Base-by-base conservation (phyloP, 2,329 filamentous ascomycete genomes). In the Colletotrichum melonis region DNA sequence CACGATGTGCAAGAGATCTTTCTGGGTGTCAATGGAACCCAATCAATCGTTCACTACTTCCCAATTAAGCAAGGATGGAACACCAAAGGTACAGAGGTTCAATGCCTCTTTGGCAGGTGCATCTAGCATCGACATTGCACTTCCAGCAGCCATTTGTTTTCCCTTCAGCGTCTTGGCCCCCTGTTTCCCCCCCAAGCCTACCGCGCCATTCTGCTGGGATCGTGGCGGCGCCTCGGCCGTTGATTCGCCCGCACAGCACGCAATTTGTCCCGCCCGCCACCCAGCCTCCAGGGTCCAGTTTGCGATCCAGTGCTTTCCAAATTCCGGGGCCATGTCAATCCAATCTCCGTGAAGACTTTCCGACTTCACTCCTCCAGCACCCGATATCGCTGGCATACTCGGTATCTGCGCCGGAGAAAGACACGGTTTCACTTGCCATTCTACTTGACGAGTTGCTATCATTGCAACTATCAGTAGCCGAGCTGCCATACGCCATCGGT, bases 221-320 rank as follows among this genome's bases (percentile, higher is more conserved):
- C 70, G 73, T 75, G 73, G 73, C 58, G 56, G 49, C 70, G 66
- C 62, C 64, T 63, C 65, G 64, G 60, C 55, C 46, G 66, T 57
- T 75, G 73, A 75, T 75, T 75, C 70, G 73, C 64, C 73, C 64
- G 65, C 57, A 38, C 60, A 63, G 62, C 67, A 65, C 69, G 56
- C 63, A 68, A 72, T 65, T 64, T 52, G 28, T 72, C 62, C 60
- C 60, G 65, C 55, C 42, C 32, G 67, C 59, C 59, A 32, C 67
- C n/a, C 68, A 55, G 67, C 66, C 32, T 46, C 70, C 55, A 70
- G 67, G 60, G 67, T 56, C 56, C 67, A 57, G 49, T 72, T 67
- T 63, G 71, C 67, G 38, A 42, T 42, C 38, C 38, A 42, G 22
- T 63, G 54, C 67, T 49, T 54, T 62, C 32, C 32, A 35, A 35